Conservation (phyloP, 768 basidiomycete species). For the Lyophyllum decastes region DNA sequence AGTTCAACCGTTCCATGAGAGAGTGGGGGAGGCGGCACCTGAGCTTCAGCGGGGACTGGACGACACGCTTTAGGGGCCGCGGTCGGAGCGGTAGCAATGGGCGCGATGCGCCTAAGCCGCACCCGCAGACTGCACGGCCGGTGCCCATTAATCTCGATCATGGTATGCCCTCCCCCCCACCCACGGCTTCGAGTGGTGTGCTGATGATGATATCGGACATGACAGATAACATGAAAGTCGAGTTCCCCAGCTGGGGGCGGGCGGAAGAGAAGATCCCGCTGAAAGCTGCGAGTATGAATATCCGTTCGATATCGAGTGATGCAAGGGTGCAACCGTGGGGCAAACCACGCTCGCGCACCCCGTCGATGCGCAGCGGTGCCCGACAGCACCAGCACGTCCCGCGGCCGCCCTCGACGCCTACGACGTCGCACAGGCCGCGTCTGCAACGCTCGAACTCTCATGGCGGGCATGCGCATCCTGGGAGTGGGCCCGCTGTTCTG, state of each 20-base stretch:
- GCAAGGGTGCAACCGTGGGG: constrained; percentile 3
- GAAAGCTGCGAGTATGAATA: constrained; percentile 7
- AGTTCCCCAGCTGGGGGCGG: constrained; percentile 10
- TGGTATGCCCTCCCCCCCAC: constrained; percentile 4
- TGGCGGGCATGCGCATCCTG: constrained; percentile 19
- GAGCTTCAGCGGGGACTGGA: constrained; percentile 58
- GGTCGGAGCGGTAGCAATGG: constrained; percentile 16
- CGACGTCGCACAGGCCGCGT: constrained; percentile 30
- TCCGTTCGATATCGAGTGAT: constrained; percentile 6
- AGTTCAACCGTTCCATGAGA: constrained; percentile 35
- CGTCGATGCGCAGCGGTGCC: constrained; percentile 26
- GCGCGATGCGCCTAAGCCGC: constrained; percentile 13
- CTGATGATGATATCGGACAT: not conserved
- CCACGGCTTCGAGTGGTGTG: not conserved
- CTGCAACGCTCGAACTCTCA: constrained; percentile 51
- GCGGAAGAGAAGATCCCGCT: not conserved
- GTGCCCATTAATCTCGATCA: constrained; percentile 2
- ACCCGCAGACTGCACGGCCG: constrained; percentile 31
- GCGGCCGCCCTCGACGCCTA: constrained; percentile 29
- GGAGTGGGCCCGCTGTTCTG: constrained; percentile 6
- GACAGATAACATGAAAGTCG: constrained; percentile 8
- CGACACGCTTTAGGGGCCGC: constrained; percentile 35
- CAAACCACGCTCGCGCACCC: constrained; percentile 28
- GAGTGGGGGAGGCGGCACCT: constrained; percentile 61
- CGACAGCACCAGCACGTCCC: not conserved